Evolutionary conservation across 495 filamentous ascomycete genomes (phyloP), one percentile per base, ranked within the genome.

Genomic region (Trichoderma asperelloides): DNA sequence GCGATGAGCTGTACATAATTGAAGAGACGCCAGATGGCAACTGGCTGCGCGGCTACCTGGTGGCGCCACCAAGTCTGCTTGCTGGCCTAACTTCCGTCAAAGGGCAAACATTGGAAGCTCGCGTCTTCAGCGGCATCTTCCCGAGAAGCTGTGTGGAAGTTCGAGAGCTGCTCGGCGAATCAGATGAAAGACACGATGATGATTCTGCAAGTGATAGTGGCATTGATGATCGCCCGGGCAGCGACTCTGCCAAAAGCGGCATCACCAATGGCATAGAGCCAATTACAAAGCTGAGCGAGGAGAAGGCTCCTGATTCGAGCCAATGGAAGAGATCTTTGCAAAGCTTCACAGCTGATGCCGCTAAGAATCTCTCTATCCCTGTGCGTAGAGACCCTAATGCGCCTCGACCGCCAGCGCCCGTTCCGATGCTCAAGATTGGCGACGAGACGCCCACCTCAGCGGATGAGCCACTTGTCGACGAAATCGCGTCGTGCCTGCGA

Each of bases 1-100:
- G 95, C 74, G 95, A 98, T 83, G 95, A 98, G 77, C 82, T 98
- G 65, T 98, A 98, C 78, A 96, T 98, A 66, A 97, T 98, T 73
- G 95, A 98, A 79, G 91, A 97, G 77, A 93, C 93, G 3, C 77
- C 76, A 27, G 85, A 96, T 77, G 90, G 88, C 69, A 84, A 91
- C 72, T 98, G 96, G 96, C 93, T 91, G 73, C 88, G 95, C 18
- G 95, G 95, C 49, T 98, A 98, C 78, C 84, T 98, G 62, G 88
- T 98, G 67, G 91, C 94, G 72, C 95, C 95, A 9, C 96, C 96
- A 7, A 96, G 91, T 62, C 80, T 98, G 70, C 85, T 98, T 63
- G 91, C 95, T 21, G 96, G 94, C 43, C 82, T 98, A 71, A 98
- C 96, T 6, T 92, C 89, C 73, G 87, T 87, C 70, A 96, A 91